A percentile compares a stretch with the other conserved stretches of the same genome.
Conservation (phyloP, 225 moss, liverwort and hornwort genomes). For the Physcomitrium patens region DNA sequence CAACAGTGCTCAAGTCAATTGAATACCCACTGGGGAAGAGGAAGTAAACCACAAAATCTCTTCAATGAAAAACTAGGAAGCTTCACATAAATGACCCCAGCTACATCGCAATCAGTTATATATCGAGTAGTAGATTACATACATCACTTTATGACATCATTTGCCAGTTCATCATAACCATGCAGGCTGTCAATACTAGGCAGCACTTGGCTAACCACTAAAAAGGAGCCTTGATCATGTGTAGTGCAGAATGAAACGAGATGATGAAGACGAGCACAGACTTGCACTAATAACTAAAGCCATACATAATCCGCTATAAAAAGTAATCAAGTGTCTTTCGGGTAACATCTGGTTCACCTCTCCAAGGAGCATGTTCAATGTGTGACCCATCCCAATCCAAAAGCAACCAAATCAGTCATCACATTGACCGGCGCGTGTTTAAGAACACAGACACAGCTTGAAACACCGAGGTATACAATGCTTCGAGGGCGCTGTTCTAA, state of each 20-base stretch:
- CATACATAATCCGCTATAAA: constrained; percentile 32
- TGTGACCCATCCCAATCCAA: constrained; percentile 21
- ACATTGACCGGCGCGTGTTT: no score
- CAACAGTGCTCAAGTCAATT: constrained; percentile 10
- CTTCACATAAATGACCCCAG: constrained; percentile 28
- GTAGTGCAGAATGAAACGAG: constrained; percentile 16
- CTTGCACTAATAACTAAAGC: constrained; percentile 15
- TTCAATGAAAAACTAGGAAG: constrained; percentile 22
- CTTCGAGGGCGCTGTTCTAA: no score
- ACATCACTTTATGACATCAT: constrained; percentile 34
- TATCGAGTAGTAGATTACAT: constrained; percentile 44
- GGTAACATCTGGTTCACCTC: constrained; percentile 47
- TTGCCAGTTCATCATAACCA: constrained; percentile 34
- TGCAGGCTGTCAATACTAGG: constrained; percentile 29
- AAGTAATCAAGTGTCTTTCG: constrained; percentile 53
- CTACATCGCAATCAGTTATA: constrained; percentile 37
- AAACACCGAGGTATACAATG: no score
- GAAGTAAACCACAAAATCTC: constrained; percentile 8
- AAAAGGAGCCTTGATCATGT: constrained; percentile 14
- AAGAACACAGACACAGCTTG: no score
- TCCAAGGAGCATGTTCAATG: constrained; percentile 54
- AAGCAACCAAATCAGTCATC: not conserved
- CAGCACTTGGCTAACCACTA: constrained; percentile 30
- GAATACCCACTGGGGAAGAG: not conserved
- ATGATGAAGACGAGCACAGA: constrained; percentile 23